A percentile compares a stretch with the other conserved stretches of the same genome.
Evolutionary conservation across 1,284 basidiomycete species (phyloP).

Genomic region (Papiliotrema fonsecae): DNA sequence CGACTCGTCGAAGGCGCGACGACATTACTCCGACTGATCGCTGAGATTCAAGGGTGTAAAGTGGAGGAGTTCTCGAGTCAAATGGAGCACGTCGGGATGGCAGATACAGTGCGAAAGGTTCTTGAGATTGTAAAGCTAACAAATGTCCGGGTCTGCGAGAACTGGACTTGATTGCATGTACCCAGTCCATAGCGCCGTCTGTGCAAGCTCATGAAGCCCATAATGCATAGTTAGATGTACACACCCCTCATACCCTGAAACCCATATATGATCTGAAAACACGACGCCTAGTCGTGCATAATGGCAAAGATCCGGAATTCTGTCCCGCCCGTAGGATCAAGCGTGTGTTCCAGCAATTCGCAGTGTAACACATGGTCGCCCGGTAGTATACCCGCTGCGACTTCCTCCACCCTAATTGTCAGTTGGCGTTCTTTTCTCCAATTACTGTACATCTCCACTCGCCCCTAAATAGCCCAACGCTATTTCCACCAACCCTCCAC

Average conservation of each 20-base stretch:
- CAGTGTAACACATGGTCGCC: slow-evolving; percentile 37
- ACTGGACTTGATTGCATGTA: slow-evolving; percentile 19
- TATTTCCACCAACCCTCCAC: too few relatives aligned
- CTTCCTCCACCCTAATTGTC: slow-evolving; percentile 16
- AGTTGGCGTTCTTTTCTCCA: slow-evolving; percentile 10
- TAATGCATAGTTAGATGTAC: too few relatives aligned
- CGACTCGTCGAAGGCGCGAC: slow-evolving; percentile 4
- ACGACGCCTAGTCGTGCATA: slow-evolving; percentile 15
- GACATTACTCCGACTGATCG: neutral
- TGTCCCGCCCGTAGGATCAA: slow-evolving; percentile 34
- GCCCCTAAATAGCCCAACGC: too few relatives aligned
- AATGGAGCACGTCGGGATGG: neutral
- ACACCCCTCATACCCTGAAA: neutral
- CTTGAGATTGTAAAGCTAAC: slow-evolving; percentile 34
- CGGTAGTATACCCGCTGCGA: slow-evolving; percentile 25
- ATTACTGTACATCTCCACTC: too few relatives aligned
- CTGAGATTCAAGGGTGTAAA: neutral
- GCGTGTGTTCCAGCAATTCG: slow-evolving; percentile 30
- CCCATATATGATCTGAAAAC: too few relatives aligned
- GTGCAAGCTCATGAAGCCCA: too few relatives aligned
- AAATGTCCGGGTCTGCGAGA: slow-evolving; percentile 29
- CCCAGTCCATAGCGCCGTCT: too few relatives aligned
- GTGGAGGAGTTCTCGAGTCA: slow-evolving; percentile 2
- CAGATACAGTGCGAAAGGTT: slow-evolving; percentile 18
- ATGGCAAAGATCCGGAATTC: slow-evolving; percentile 42